A percentile compares a stretch with the other conserved stretches of the same genome.
Evolutionary conservation across 83 land plant genomes (phyloP).

Genomic region (Thuja plicata): DNA sequence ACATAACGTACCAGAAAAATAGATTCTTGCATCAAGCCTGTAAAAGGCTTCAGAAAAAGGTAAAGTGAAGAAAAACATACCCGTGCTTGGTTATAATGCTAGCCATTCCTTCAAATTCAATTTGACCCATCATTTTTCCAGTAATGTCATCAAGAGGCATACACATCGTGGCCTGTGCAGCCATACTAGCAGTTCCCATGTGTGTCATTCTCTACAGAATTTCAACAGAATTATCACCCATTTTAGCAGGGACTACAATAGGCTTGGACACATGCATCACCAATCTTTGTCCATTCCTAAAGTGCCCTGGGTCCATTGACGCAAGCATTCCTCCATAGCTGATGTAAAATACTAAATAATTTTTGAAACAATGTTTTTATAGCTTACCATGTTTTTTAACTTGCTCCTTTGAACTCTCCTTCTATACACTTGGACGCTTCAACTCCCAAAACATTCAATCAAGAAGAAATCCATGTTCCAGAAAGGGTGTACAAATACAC

Average conservation of each 20-base stretch:
- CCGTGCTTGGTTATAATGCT: conserved; percentile 43
- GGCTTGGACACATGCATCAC: conserved; percentile 85
- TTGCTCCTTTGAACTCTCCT: too few relatives aligned
- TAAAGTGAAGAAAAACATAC: not conserved
- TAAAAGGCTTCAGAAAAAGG: not conserved
- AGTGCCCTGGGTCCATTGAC: conserved; percentile 62
- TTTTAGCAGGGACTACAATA: conserved; percentile 45
- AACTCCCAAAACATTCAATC: too few relatives aligned
- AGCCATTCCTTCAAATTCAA: conserved; percentile 77
- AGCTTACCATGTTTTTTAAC: too few relatives aligned
- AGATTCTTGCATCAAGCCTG: too few relatives aligned
- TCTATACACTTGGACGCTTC: too few relatives aligned
- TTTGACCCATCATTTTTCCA: conserved; percentile 80
- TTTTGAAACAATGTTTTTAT: too few relatives aligned
- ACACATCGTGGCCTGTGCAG: conserved; percentile 32
- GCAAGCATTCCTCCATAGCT: conserved; percentile 45
- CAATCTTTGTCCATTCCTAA: conserved; percentile 51
- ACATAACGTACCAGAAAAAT: too few relatives aligned
- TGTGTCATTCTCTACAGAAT: conserved; percentile 68
- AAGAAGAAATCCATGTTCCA: too few relatives aligned
- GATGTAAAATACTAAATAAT: too few relatives aligned
- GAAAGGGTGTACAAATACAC: too few relatives aligned
- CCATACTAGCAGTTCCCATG: conserved; percentile 55
- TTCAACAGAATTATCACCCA: conserved; percentile 53
- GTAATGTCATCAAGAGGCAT: conserved; percentile 75